These are phyloP conservation scores for Nicotiana benthamiana DNA, from an alignment of 257 asterid species.

Conservation along the genomic window DNA sequence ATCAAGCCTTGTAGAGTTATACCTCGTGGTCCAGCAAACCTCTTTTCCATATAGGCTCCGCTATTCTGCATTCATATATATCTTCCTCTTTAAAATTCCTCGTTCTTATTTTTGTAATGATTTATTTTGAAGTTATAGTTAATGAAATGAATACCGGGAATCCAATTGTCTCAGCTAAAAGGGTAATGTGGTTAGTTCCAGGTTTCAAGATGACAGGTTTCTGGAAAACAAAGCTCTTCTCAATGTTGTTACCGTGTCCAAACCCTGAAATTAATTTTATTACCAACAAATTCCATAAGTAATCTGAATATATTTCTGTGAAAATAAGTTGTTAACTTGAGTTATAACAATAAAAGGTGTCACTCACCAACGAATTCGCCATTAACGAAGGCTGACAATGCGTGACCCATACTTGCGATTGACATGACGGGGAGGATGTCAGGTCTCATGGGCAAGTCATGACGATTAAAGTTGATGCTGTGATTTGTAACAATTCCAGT, in stretches of 20 bases:
- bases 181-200: conserved; percentile 51
- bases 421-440: conserved; percentile 60
- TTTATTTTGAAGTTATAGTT: no score
- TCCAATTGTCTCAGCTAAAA: conserved; percentile 73
- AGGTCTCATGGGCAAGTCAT: conserved; percentile 74
- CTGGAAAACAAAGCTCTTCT: conserved; percentile 66
- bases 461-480: conserved; percentile 44
- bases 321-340: neutral
- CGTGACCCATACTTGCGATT: conserved; percentile 85
- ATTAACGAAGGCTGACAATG: conserved; percentile 60
- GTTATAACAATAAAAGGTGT: no score
- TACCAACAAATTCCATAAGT: neutral
- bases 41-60: conserved; percentile 93
- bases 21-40: conserved; percentile 82
- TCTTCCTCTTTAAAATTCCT: no score
- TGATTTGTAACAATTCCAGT: neutral
- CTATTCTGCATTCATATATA: conserved; percentile 49
- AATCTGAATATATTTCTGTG: no score
- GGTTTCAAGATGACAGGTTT: conserved; percentile 36
- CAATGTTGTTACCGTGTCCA: conserved; percentile 76
- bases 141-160: conserved; percentile 45
- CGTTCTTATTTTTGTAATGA: no score
- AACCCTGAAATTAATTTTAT: conserved; percentile 32
- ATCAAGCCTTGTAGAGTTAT: conserved; percentile 67
- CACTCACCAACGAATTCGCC: conserved; percentile 54